Conservation (phyloP, 306 rosid species). For the Lagenaria siceraria region DNA sequence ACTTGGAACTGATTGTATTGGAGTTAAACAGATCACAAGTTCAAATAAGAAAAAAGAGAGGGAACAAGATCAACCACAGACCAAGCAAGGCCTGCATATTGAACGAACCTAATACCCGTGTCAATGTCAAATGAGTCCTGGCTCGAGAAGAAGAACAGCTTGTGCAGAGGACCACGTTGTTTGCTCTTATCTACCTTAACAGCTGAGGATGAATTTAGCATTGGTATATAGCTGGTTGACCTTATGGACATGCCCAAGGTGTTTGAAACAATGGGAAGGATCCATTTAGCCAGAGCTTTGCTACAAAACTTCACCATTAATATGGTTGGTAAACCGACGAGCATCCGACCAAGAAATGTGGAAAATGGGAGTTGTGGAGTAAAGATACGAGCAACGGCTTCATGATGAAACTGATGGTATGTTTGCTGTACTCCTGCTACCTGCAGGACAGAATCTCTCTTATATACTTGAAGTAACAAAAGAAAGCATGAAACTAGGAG, state of each 20-base stretch:
- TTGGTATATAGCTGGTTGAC: constrained; percentile 63
- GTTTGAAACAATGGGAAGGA: constrained; percentile 62
- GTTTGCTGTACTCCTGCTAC: constrained; percentile 89
- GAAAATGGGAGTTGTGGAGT: constrained; percentile 35
- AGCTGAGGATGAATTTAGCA: constrained; percentile 23
- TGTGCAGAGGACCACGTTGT: constrained; percentile 39
- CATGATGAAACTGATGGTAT: constrained; percentile 87
- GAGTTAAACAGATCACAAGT: constrained; percentile 24
- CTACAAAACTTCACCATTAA: constrained; percentile 78
- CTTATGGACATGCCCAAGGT: constrained; percentile 70
- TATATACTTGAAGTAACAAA: neutral
- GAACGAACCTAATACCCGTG: constrained; percentile 78
- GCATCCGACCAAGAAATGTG: constrained; percentile 56
- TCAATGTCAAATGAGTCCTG: constrained; percentile 63
- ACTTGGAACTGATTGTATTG: neutral
- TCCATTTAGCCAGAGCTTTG: constrained; percentile 86
- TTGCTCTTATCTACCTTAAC: constrained; percentile 32
- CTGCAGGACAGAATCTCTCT: constrained; percentile 23
- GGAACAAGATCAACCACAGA: constrained; percentile 94
- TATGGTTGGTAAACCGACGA: constrained; percentile 77
- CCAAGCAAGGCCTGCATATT: constrained; percentile 91
- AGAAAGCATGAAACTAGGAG: neutral
- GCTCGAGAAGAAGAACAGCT: constrained; percentile 28
- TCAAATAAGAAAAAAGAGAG: constrained; percentile 41
- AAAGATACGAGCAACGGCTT: constrained; percentile 46